Conservation (phyloP, 768 basidiomycete genomes). For the Russula virescens region DNA sequence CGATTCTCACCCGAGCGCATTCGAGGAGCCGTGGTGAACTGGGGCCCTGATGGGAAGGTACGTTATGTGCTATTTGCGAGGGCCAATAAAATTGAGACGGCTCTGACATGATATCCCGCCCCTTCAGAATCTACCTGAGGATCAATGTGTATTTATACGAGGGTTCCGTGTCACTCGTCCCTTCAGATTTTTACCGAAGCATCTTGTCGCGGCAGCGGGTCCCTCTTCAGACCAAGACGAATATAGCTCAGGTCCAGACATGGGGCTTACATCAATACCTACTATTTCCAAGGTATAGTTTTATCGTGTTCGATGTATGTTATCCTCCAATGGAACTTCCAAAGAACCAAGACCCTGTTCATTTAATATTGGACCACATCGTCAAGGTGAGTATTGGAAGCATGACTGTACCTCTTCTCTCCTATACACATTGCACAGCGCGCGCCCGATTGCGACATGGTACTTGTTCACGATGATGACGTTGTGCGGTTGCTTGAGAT, state of each 20-base stretch:
- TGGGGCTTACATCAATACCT: background rate
- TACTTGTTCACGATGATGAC: conserved; percentile 3
- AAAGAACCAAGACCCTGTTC: background rate
- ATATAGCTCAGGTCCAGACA: background rate
- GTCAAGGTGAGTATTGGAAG: background rate
- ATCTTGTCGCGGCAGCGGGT: background rate
- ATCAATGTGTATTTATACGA: background rate
- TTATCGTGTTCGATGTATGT: no score
- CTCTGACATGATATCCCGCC: no score
- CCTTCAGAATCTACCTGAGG: background rate
- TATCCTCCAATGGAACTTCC: background rate
- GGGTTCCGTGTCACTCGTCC: background rate
- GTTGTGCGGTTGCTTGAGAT: background rate
- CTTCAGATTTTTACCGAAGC: background rate
- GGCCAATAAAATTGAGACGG: no score
- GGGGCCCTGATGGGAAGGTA: no score
- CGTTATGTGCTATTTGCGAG: no score
- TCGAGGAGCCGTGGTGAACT: no score
- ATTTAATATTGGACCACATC: background rate
- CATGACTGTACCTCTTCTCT: background rate
- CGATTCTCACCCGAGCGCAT: no score
- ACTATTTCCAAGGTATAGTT: no score
- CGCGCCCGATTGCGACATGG: background rate
- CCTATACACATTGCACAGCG: background rate
- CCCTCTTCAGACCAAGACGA: no score